Conservation (phyloP, 2,329 filamentous ascomycete species). For the Cercospora canescens region DNA sequence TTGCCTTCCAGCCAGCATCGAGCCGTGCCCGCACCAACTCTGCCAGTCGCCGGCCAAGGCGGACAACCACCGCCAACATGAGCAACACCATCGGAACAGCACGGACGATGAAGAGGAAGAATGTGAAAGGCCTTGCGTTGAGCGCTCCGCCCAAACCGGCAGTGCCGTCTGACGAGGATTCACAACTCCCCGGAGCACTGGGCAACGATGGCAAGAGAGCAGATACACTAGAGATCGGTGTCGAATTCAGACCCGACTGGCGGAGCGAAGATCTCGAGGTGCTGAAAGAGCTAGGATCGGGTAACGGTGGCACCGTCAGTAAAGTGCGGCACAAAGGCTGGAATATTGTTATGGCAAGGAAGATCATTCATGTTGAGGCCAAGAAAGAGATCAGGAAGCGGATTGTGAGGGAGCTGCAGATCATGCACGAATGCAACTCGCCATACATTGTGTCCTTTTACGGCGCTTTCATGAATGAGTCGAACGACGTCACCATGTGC, state of each 20-base stretch:
- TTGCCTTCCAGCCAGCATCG: neutral
- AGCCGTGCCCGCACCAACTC: neutral
- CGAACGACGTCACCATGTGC: slow-evolving; percentile 98
- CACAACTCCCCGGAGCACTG: slow-evolving; percentile 60
- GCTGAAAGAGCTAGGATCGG: slow-evolving; percentile 89
- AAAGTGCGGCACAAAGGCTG: slow-evolving; percentile 95
- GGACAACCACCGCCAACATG: slow-evolving; percentile 28
- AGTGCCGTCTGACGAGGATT: slow-evolving; percentile 71
- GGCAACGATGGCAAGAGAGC: slow-evolving; percentile 59
- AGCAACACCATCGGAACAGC: slow-evolving; percentile 63
- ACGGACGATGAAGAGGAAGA: slow-evolving; percentile 96
- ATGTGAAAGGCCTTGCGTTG: slow-evolving; percentile 92
- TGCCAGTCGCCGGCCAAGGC: slow-evolving; percentile 21
- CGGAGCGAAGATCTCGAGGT: slow-evolving; percentile 89
- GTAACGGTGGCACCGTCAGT: slow-evolving; percentile 97
- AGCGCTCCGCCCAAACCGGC: slow-evolving; percentile 72
- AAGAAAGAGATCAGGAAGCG: slow-evolving; percentile 97
- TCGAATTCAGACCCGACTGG: slow-evolving; percentile 93
- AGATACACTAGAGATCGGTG: slow-evolving; percentile 87
- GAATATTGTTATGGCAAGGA: slow-evolving; percentile 95
- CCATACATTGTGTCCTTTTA: slow-evolving; percentile 98
- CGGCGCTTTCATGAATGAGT: slow-evolving; percentile 93
- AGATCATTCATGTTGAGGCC: slow-evolving; percentile 98
- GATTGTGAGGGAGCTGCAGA: slow-evolving; percentile 94
- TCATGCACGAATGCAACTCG: slow-evolving; percentile 97